Evolutionary conservation across 306 rosid genomes (phyloP).

Genomic region (Purshia tridentata): DNA sequence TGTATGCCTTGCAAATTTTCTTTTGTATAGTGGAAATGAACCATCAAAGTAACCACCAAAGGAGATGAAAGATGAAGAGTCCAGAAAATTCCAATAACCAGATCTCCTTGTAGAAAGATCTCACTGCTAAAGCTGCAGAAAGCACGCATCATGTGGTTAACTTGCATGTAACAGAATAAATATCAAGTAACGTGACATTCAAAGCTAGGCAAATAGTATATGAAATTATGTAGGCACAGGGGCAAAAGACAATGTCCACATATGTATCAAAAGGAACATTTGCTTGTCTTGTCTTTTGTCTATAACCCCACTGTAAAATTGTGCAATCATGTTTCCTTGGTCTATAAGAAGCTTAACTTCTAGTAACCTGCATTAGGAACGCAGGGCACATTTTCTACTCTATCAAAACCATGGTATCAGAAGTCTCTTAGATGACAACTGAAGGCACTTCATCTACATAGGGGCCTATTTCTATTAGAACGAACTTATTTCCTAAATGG

Average conservation of each 20-base stretch:
- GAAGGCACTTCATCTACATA: too few species aligned
- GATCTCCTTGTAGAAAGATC: slow-evolving; percentile 33
- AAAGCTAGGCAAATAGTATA: background rate
- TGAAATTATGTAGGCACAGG: background rate
- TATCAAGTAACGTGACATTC: background rate
- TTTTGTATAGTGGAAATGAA: slow-evolving; percentile 21
- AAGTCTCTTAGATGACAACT: background rate
- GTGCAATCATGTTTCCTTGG: background rate
- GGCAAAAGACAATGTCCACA: background rate
- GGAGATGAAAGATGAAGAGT: slow-evolving; percentile 24
- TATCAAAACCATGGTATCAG: background rate
- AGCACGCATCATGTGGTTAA: background rate
- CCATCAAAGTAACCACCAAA: slow-evolving; percentile 29
- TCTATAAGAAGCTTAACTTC: background rate
- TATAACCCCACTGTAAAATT: background rate
- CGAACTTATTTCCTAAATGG: background rate
- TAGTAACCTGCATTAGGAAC: background rate
- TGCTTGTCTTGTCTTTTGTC: background rate
- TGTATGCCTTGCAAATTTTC: slow-evolving; percentile 30
- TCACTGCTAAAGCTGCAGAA: slow-evolving; percentile 53
- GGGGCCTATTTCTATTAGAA: background rate
- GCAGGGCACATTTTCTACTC: background rate
- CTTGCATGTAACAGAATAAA: background rate
- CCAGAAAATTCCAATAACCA: slow-evolving; percentile 38
- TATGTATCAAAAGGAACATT: background rate